phyloP scores from a whole-genome alignment of 2,329 filamentous ascomycete genomes.

The Xenoacremonium recifei region DNA sequence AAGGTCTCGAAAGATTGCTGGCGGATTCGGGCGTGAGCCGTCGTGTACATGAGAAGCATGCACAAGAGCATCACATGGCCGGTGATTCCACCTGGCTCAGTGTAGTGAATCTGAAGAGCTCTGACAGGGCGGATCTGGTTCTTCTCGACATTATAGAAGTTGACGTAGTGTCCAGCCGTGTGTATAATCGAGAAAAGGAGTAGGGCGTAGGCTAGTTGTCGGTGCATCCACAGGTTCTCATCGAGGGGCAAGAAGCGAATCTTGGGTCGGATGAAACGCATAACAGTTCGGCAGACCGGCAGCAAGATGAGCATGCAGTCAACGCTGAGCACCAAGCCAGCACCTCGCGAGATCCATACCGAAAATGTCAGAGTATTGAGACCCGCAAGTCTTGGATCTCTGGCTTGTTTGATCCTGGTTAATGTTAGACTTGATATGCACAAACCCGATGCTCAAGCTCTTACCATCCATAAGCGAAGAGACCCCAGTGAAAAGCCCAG shows the following conservation, averaged over 20 bases:
- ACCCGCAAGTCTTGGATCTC: slow-evolving; percentile 65
- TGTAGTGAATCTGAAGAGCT: slow-evolving; percentile 89
- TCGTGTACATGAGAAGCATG: slow-evolving; percentile 98
- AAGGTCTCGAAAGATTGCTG: slow-evolving; percentile 98
- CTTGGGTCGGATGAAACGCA: slow-evolving; percentile 83
- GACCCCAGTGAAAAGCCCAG: slow-evolving; percentile 71
- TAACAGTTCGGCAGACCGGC: slow-evolving; percentile 89
- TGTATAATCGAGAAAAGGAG: slow-evolving; percentile 80
- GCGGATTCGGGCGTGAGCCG: slow-evolving; percentile 86
- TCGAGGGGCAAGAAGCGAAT: slow-evolving; percentile 88
- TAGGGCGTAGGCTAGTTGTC: slow-evolving; percentile 88
- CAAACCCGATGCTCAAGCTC: slow-evolving; percentile 29
- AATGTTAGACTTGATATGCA: not conserved
- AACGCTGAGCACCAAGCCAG: slow-evolving; percentile 79
- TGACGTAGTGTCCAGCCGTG: slow-evolving; percentile 84
- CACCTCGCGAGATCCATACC: slow-evolving; percentile 94
- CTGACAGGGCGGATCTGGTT: slow-evolving; percentile 76
- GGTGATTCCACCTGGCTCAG: slow-evolving; percentile 84
- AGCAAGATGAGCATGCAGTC: slow-evolving; percentile 87
- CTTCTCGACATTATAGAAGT: slow-evolving; percentile 95
- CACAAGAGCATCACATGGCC: slow-evolving; percentile 98
- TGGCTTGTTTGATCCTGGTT: slow-evolving; percentile 73
- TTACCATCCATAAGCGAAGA: slow-evolving; percentile 88
- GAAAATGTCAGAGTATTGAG: slow-evolving; percentile 84
- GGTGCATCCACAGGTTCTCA: slow-evolving; percentile 95